phyloP scores from a whole-genome alignment of 148 eudicot genomes.

The Limonium bicolor region DNA sequence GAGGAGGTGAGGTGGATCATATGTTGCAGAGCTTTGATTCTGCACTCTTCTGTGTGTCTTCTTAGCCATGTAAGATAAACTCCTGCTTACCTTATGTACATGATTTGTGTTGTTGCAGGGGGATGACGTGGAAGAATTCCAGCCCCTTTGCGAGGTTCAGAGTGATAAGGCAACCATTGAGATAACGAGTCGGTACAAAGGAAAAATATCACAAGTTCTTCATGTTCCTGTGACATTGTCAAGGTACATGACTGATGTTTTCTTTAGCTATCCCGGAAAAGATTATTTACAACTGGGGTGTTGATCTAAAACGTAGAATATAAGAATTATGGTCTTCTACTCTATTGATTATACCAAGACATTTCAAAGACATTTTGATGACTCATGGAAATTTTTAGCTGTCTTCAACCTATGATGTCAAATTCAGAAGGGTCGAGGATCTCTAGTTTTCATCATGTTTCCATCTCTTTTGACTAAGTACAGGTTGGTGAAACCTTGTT shows the following conservation, averaged over 20 bases:
- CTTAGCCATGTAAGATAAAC: background rate
- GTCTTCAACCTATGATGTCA: too few species aligned
- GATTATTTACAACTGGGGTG: too few species aligned
- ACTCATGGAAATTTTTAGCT: too few species aligned
- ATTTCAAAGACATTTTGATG: too few species aligned
- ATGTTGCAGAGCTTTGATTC: background rate
- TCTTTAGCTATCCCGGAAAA: too few species aligned
- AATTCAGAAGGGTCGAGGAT: too few species aligned
- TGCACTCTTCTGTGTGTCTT: background rate
- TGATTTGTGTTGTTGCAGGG: slow-evolving; percentile 34
- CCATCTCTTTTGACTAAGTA: slow-evolving; percentile 7
- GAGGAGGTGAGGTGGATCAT: slow-evolving; percentile 38
- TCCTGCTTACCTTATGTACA: background rate
- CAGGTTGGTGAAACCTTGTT: slow-evolving; percentile 98
- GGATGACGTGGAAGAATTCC: slow-evolving; percentile 79
- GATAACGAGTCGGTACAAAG: slow-evolving; percentile 92
- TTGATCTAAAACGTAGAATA: too few species aligned
- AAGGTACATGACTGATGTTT: slow-evolving; percentile 51
- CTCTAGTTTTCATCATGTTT: background rate
- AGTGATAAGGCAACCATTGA: slow-evolving; percentile 99
- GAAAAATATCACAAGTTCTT: slow-evolving; percentile 52
- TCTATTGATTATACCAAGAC: too few species aligned
- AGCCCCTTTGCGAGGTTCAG: slow-evolving; percentile 97
- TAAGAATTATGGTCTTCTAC: too few species aligned
- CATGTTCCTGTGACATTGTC: slow-evolving; percentile 74